Percentiles rank a stretch among this genome's conserved stretches.
Evolutionary conservation across 2,329 filamentous ascomycete species (phyloP).

Genomic region (Magnaporthales sp.): DNA sequence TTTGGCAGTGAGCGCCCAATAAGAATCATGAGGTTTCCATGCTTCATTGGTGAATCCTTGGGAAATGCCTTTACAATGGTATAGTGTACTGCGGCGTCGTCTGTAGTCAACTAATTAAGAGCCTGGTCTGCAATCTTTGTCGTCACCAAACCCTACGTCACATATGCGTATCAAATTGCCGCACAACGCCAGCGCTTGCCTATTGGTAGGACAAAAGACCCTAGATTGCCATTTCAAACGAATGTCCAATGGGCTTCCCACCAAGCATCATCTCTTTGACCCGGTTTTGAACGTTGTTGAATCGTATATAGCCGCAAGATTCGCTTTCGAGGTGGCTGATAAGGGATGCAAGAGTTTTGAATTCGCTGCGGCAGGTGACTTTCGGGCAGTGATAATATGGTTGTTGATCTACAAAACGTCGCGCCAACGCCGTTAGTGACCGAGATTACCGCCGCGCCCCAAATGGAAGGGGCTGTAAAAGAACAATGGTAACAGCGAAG

Average conservation of each 20-base stretch:
- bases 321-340: slow-evolving; percentile 37
- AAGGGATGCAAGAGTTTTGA: slow-evolving; percentile 27
- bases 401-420: slow-evolving; percentile 22
- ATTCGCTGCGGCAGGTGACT: slow-evolving; percentile 22
- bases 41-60: no score
- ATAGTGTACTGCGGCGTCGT: no score
- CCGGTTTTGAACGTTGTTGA: slow-evolving; percentile 23
- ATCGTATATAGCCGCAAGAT: slow-evolving; percentile 27
- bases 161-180: no score
- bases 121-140: no score
- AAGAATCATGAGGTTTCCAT: no score
- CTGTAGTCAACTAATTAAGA: no score
- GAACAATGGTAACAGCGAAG: background rate
- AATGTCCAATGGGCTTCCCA: slow-evolving; percentile 7
- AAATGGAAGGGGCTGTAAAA: background rate
- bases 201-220: no score
- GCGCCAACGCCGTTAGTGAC: slow-evolving; percentile 4
- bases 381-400: slow-evolving; percentile 32
- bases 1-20: no score
- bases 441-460: no score
- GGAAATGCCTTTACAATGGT: no score
- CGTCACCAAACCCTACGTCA: no score
- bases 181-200: no score
- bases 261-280: slow-evolving; percentile 14
- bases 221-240: background rate